Conservation (phyloP, 1,284 basidiomycete genomes). For the Malassezia brasiliensis region DNA sequence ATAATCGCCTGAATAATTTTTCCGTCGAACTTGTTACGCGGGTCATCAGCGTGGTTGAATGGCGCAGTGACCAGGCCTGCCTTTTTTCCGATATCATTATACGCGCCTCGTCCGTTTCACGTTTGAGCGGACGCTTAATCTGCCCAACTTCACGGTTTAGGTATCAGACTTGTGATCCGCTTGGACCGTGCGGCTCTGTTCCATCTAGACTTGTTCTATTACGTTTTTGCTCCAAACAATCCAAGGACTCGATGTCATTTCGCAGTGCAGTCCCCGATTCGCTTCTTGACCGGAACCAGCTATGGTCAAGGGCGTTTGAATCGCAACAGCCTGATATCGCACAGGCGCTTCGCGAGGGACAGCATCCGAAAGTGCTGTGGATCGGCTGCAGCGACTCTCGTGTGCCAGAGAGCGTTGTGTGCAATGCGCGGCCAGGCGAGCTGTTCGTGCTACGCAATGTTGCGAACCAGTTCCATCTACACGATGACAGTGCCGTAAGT, state of each 20-base stretch:
- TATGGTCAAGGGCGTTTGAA: constrained; percentile 25
- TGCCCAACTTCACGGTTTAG: no score
- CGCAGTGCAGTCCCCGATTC: constrained; percentile 6
- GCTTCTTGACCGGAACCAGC: constrained; percentile 27
- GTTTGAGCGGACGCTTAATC: no score
- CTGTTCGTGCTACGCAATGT: constrained; percentile 49
- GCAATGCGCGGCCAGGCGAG: constrained; percentile 41
- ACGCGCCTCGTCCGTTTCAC: no score
- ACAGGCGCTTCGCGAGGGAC: constrained; percentile 57
- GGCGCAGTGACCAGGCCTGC: no score
- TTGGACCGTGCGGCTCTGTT: no score
- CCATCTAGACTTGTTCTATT: no score
- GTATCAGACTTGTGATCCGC: no score
- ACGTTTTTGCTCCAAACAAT: neutral
- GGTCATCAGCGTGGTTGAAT: no score
- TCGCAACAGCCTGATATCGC: constrained; percentile 59
- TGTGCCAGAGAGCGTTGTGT: constrained; percentile 52
- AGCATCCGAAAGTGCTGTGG: constrained; percentile 67
- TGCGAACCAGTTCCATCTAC: constrained; percentile 56
- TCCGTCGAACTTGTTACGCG: neutral
- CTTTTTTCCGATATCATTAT: no score
- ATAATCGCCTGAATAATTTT: neutral
- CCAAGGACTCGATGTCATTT: constrained; percentile 5
- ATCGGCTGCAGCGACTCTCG: constrained; percentile 52
- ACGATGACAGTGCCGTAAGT: constrained; percentile 68